Evolutionary conservation across 1,139 yeast species (phyloP), one percentile per base, ranked within the genome.

Genomic region (Yamadazyma membranifaciens): DNA sequence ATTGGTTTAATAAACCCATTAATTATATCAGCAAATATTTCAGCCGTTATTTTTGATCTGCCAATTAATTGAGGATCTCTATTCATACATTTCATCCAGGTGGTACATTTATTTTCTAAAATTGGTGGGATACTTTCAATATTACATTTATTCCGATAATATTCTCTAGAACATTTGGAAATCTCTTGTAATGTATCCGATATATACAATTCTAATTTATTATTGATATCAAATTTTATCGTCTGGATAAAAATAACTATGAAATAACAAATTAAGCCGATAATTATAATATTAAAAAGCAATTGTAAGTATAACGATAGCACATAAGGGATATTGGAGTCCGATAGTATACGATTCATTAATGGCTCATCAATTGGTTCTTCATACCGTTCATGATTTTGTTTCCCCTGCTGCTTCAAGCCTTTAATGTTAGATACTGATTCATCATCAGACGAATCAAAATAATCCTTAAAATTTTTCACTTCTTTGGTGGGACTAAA

Each of bases 81-180:
- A 51, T 82, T 80, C 95, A 87, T 89, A 60, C 98, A 92, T 46
- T 73, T 76, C 46, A 80, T 83, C 95, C 96, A 87, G 32, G 69
- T 67, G 26, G 75, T 68, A 60, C 98, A 92, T 14, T 79, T 72
- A n/a, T 65, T 62, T 50, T 85, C 89, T 24, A 89, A 61, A 0
- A 89, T 92, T 1, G 96, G 96, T 0, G 78, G 83, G 22, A 83
- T 60, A 27, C 56, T 57, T 9, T 58, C 67, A 11, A 44, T 48
- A 11, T 59, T 47, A 56, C 98, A 92, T 52, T 83, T 78, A 60
- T 92, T 91, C 29, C 83, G 63, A 17, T 76, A 59, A 58, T 82
- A 92, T 45, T 87, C 84, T 38, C 81, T 69, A 4, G 83, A 70
- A 60, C 98, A 92, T 27, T 69, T 60, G 5, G 83, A 68, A 54